These are phyloP conservation scores for Hysterium pulicare DNA, from an alignment of 2,329 filamentous ascomycete species.

Conservation along the genomic window DNA sequence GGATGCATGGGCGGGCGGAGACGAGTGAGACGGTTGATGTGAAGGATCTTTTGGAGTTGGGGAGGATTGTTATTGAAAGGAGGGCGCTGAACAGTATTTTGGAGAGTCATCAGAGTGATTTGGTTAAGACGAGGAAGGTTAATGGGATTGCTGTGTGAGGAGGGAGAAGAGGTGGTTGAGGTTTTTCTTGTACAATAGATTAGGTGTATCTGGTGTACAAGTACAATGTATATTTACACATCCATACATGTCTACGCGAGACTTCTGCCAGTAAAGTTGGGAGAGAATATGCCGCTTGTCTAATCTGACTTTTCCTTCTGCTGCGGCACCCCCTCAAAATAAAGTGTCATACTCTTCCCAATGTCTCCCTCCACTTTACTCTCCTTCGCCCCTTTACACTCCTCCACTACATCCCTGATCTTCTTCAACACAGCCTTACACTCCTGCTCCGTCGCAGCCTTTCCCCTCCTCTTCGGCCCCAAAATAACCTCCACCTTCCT, in stretches of 20 bases:
- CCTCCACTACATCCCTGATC: conserved; percentile 46
- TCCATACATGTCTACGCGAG: not conserved
- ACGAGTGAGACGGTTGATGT: conserved; percentile 82
- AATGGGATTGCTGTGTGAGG: conserved; percentile 15
- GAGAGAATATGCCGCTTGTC: not conserved
- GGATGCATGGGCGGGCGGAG: conserved; percentile 65
- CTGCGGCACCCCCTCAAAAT: conserved; percentile 26
- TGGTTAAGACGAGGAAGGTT: conserved; percentile 26
- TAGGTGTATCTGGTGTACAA: conserved; percentile 1
- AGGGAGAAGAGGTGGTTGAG: conserved; percentile 46
- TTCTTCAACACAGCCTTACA: conserved; percentile 51
- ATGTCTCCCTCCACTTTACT: conserved; percentile 25
- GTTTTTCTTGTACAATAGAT: conserved; percentile 8
- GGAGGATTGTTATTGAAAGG: conserved; percentile 83
- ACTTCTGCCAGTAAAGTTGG: not conserved
- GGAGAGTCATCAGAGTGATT: conserved; percentile 66
- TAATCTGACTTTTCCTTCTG: conserved; percentile 11
- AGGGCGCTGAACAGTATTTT: conserved; percentile 74
- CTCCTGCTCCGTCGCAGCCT: conserved; percentile 59
- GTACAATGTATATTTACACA: conserved; percentile 3
- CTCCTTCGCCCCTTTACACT: conserved; percentile 29
- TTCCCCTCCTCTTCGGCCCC: conserved; percentile 62
- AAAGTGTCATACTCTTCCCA: conserved; percentile 29
- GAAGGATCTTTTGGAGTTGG: conserved; percentile 85
- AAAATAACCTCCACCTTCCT: conserved; percentile 71